Conservation (phyloP, 306 rosid genomes). For the Crotalaria pallida region DNA sequence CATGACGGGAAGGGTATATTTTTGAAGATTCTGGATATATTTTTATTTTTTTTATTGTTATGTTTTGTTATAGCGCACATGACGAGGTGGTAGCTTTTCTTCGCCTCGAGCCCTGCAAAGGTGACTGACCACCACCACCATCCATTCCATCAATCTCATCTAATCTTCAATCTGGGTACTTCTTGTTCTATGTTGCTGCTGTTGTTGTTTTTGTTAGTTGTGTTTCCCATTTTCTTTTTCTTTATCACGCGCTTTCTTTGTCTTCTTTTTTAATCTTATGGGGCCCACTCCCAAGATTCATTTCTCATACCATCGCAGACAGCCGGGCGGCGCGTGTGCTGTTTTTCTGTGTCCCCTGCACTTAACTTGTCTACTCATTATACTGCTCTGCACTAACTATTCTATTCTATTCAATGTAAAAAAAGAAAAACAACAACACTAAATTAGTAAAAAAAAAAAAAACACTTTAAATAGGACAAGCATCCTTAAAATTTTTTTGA, state of each 20-base stretch:
- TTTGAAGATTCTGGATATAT: too few relatives aligned
- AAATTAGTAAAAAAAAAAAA: too few relatives aligned
- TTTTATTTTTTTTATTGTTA: too few relatives aligned
- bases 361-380: neutral
- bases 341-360: neutral
- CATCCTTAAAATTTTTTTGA: too few relatives aligned
- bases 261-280: neutral
- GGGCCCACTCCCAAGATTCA: neutral
- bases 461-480: too few relatives aligned
- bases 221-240: neutral
- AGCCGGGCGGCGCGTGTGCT: conserved; percentile 26
- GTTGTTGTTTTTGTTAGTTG: too few relatives aligned
- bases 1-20: too few relatives aligned
- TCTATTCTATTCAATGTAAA: too few relatives aligned
- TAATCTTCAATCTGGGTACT: neutral
- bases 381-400: neutral
- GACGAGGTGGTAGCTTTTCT: conserved; percentile 14
- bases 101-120: conserved; percentile 53
- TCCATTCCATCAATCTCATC: neutral
- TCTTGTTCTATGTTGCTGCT: neutral
- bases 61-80: too few relatives aligned
- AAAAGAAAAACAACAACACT: too few relatives aligned
- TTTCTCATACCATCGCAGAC: neutral
- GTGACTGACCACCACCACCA: neutral
- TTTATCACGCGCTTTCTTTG: neutral